Percentiles rank a stretch among this genome's conserved stretches.
Evolutionary conservation across 73 alveolate genomes (phyloP).

Genomic region (Diophrys appendiculata): DNA sequence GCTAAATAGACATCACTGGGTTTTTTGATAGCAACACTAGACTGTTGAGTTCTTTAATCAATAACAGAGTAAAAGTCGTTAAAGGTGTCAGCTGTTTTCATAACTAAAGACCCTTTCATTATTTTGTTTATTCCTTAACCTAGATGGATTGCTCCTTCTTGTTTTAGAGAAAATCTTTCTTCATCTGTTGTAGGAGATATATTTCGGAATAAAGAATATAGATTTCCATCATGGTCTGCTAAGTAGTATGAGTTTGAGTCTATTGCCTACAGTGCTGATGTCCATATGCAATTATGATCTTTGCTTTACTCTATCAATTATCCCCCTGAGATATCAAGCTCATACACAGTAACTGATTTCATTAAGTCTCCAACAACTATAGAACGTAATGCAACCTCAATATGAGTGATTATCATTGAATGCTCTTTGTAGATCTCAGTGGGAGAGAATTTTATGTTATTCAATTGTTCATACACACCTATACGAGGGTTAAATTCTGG

Average conservation of each 20-base stretch:
- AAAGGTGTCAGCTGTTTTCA: neutral
- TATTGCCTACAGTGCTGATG: neutral
- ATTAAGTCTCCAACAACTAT: neutral
- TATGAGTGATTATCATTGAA: neutral
- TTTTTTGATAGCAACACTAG: too few species aligned
- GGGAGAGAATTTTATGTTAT: too few species aligned
- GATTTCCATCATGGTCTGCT: neutral
- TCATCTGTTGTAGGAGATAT: neutral
- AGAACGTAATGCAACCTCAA: neutral
- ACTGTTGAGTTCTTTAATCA: neutral
- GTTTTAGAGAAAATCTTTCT: neutral
- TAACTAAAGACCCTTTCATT: neutral
- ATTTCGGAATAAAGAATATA: neutral
- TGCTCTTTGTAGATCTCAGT: too few species aligned
- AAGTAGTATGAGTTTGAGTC: neutral
- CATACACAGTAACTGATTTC: neutral
- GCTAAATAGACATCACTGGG: too few species aligned
- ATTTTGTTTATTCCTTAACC: neutral
- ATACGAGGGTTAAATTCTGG: too few species aligned
- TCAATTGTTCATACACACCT: too few species aligned
- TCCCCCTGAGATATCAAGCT: neutral
- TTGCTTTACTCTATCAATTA: neutral
- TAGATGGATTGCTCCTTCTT: neutral
- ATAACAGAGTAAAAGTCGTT: neutral
- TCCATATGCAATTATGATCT: neutral